phyloP scores from a whole-genome alignment of 2,329 filamentous ascomycete genomes.

The Cyphellophora attinorum region DNA sequence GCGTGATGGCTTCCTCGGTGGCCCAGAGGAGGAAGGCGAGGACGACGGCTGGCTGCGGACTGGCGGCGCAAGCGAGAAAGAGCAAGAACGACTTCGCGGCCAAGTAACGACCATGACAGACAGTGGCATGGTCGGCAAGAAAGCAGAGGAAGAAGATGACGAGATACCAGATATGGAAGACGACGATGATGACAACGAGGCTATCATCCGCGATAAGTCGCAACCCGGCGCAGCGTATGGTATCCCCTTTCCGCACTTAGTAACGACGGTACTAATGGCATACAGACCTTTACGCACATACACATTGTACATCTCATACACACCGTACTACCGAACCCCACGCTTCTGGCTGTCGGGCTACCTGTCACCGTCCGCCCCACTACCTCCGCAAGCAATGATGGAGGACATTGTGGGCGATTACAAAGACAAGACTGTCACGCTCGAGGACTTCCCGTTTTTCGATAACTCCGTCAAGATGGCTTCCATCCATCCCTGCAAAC shows the following conservation, averaged over 20 bases:
- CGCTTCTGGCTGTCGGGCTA: slow-evolving; percentile 94
- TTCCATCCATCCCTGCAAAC: slow-evolving; percentile 92
- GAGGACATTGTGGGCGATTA: slow-evolving; percentile 94
- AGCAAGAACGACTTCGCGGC: slow-evolving; percentile 61
- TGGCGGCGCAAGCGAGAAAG: slow-evolving; percentile 54
- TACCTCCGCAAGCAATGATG: slow-evolving; percentile 82
- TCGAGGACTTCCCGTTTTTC: slow-evolving; percentile 95
- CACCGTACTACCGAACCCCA: slow-evolving; percentile 90
- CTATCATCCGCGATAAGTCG: slow-evolving; percentile 73
- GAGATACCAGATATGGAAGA: slow-evolving; percentile 99
- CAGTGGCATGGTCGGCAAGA: slow-evolving; percentile 72
- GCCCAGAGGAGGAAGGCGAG: slow-evolving; percentile 38
- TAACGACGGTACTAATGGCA: slow-evolving; percentile 6
- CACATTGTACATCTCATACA: slow-evolving; percentile 96
- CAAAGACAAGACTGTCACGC: slow-evolving; percentile 96
- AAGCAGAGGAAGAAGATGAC: slow-evolving; percentile 55
- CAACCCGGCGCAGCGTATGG: slow-evolving; percentile 48
- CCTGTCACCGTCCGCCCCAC: slow-evolving; percentile 64
- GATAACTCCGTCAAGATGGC: slow-evolving; percentile 90
- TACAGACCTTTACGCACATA: slow-evolving; percentile 78
- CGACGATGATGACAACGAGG: slow-evolving; percentile 85
- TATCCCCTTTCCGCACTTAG: slow-evolving; percentile 3
- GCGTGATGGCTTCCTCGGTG: slow-evolving; percentile 57
- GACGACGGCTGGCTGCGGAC: slow-evolving; percentile 84
- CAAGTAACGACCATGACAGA: slow-evolving; percentile 87